Evolutionary conservation across 2,329 filamentous ascomycete species (phyloP), one percentile per base, ranked within the genome.

Genomic region (Aspergillus cejpii): DNA sequence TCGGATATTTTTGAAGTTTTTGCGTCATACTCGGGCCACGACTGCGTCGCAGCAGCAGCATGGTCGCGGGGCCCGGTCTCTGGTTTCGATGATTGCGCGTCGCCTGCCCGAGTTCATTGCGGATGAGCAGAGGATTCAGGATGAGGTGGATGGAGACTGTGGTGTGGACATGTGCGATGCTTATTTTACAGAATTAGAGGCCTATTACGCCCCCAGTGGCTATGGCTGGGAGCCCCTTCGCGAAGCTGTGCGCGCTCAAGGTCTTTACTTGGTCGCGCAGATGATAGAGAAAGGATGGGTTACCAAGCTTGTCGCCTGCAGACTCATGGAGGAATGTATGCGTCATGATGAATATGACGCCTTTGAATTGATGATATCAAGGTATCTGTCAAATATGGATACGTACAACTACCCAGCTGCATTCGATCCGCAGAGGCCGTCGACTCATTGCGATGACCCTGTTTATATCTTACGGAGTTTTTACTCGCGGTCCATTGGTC

Each of bases 151-250:
- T 3, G 56, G 59, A n/a, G 55, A 64, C 29, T 53, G 55, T 3
- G 62, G 65, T 14, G 56, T 63, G 29, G 60, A 71, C 51, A 67
- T 69, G 62, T 68, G 63, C 24, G 61, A 67, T 56, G 60, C 58
- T 39, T 67, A 70, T 44, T 68, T 69, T 47, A 69, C 66, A 5
- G 66, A 71, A 45, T 45, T 71, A 40, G 67, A 71, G 46, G 51
- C 57, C 23, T 60, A 61, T 39, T 71, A 69, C 53, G 61, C 65
- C 2, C 59, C 61, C 10, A 47, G 52, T 36, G 58, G 59, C 19
- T 48, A 49, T 45, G 67, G 67, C 15, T 71, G 68, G 68, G 60
- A 54, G 39, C 68, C 68, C 31, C 56, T 71, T 12, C 67, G 65
- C 19, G 63, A 67, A 48, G 64, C 66, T 41, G 66, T 68, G 23